These are phyloP conservation scores for Murraya paniculata DNA, from an alignment of 345 rosid genomes.

Conservation along the genomic window DNA sequence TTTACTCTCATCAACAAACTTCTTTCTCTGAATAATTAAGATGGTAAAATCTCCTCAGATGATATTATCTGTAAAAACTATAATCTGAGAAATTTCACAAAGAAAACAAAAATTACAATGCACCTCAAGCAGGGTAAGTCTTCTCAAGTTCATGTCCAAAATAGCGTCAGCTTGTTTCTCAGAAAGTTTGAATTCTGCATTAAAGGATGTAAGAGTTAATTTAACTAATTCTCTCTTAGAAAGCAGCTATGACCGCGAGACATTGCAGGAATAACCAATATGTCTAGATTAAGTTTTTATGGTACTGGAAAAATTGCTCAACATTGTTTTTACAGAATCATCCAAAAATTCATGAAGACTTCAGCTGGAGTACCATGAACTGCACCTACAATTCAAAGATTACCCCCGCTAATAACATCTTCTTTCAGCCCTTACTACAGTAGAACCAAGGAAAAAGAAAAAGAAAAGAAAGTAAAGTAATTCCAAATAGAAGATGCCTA, in stretches of 20 bases:
- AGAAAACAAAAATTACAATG: constrained; percentile 20
- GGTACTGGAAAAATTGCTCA: not conserved
- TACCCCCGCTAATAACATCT: no score
- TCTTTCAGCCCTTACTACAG: not conserved
- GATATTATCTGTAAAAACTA: not conserved
- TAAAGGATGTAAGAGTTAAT: constrained; percentile 6
- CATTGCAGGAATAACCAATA: not conserved
- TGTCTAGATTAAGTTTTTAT: not conserved
- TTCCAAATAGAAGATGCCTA: not conserved
- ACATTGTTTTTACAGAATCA: not conserved
- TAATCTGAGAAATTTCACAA: not conserved
- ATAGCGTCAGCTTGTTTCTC: constrained; percentile 91
- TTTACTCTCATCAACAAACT: constrained; percentile 67
- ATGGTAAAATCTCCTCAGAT: constrained; percentile 4
- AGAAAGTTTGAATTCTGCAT: constrained; percentile 70
- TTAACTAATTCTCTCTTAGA: not conserved
- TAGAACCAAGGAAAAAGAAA: not conserved
- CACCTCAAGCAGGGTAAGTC: constrained; percentile 88
- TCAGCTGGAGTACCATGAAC: not conserved
- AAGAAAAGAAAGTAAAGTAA: no score
- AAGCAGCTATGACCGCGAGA: not conserved
- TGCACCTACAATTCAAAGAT: not conserved
- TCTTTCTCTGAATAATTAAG: constrained; percentile 58
- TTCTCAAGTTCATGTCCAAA: constrained; percentile 75
- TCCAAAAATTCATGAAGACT: not conserved